phyloP scores from a whole-genome alignment of 345 rosid genomes.

The Adansonia digitata region DNA sequence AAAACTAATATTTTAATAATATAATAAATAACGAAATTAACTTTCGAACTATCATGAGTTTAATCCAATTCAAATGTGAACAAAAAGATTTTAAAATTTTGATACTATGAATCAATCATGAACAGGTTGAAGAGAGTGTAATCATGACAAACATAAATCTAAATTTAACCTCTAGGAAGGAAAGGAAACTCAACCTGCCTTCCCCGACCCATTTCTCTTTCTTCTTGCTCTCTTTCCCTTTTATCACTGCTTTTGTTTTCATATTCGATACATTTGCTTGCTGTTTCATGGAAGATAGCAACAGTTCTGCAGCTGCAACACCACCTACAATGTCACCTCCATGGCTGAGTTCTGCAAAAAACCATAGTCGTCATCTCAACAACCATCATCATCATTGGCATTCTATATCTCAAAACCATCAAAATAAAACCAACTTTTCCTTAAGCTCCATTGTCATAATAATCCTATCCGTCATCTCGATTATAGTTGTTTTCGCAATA shows the following conservation, averaged over 20 bases:
- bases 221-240: conserved; percentile 2
- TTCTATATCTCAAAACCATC: conserved; percentile 18
- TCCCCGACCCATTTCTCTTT: neutral
- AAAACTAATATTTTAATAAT: too few relatives aligned
- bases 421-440: conserved; percentile 29
- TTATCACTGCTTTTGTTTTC: neutral
- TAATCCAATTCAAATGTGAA: too few relatives aligned
- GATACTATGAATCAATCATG: too few relatives aligned
- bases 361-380: conserved; percentile 10
- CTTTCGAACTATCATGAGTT: too few relatives aligned
- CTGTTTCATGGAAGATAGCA: conserved; percentile 37
- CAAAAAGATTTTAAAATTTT: too few relatives aligned
- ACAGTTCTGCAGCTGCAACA: too few relatives aligned
- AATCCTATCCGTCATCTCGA: conserved; percentile 33
- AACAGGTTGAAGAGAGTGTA: too few relatives aligned
- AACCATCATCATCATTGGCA: conserved; percentile 12
- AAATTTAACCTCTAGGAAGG: conserved; percentile 22
- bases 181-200: conserved; percentile 4
- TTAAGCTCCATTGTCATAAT: conserved; percentile 44
- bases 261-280: neutral
- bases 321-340: conserved; percentile 14
- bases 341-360: conserved; percentile 1
- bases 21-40: too few relatives aligned
- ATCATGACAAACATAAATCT: too few relatives aligned
- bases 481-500: conserved; percentile 33